Evolutionary conservation across 208 protist genomes (phyloP), one percentile per base, ranked within the genome.

Genomic region (Phytomonas sp.): DNA sequence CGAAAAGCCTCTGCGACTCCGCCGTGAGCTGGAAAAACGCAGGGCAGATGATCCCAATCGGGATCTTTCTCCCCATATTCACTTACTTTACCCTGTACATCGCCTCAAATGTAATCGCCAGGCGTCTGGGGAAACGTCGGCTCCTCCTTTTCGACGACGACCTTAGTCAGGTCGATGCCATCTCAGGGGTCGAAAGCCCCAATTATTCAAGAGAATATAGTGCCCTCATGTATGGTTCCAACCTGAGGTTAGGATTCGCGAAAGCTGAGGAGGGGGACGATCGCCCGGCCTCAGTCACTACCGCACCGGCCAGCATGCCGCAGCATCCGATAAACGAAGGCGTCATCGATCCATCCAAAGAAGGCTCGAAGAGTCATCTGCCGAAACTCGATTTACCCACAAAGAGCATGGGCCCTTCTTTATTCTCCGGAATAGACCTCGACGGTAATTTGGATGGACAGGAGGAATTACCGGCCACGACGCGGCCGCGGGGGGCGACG

Each of bases 51-150:
- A 79, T 93, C 23, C 86, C 88, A 8, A 72, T 87, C 6, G 76
- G 73, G 14, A 49, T 93, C 45, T 93, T 93, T 32, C 78, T 93
- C 33, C 85, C 88, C 4, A 56, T 91, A 63, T 91, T 93, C 71
- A 86, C 88, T 0, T 60, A 85, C n/a, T 61, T 72, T 10, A 78
- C 76, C 0, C 75, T 93, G 29, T 73, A 83, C 14, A 62, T 83
- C 42, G 42, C 42, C 42, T 52, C 56, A 40, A 69, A 14, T 49
- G 68, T 69, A 40, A 69, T 69, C 45, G 66, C 36, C 4, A 4
- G 37, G 36, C 66, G 40, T 40, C 4, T 14, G 30, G 29, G 60
- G 45, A 4, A n/a, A 8, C 7, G 42, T 14, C 7, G 42, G 16
- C 42, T 52, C 12, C 42, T 52, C 12, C 42, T 52, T 14, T 52